Percentiles rank a stretch among this genome's conserved stretches.
Conservation (phyloP, 2,329 filamentous ascomycete genomes). For the Ophiocordyceps robertsii region DNA sequence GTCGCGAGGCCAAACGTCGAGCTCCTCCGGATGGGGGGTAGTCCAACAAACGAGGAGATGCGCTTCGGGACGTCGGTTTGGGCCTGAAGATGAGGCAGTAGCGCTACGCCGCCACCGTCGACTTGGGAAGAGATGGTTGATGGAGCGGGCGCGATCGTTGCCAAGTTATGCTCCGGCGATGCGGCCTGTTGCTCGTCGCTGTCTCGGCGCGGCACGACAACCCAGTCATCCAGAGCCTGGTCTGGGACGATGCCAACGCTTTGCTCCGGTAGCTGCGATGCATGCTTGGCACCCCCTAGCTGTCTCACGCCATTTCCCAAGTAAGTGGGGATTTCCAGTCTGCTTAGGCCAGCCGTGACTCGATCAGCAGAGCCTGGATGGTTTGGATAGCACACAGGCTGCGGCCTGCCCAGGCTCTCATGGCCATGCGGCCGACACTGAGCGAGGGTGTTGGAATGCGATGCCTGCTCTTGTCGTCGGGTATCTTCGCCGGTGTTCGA, state of each 20-base stretch:
- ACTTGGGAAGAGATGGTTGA: not conserved
- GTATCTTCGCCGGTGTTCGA: slow-evolving; percentile 1
- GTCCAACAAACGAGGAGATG: slow-evolving; percentile 37
- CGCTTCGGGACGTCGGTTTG: slow-evolving; percentile 20
- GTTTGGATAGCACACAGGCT: not conserved
- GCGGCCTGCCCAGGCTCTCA: not conserved
- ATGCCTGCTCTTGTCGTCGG: not conserved
- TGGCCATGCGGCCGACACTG: not conserved
- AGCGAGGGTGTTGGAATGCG: not conserved
- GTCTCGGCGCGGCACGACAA: slow-evolving; percentile 13
- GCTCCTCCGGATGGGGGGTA: slow-evolving; percentile 44
- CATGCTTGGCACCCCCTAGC: too few species aligned
- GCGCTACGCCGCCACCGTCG: slow-evolving; percentile 3
- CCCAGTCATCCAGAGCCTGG: slow-evolving; percentile 14
- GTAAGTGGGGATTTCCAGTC: slow-evolving; percentile 4
- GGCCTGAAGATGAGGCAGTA: slow-evolving; percentile 7
- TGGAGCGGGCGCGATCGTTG: too few species aligned
- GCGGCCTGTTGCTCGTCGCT: too few species aligned
- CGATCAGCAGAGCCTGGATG: not conserved
- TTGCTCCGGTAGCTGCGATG: too few species aligned
- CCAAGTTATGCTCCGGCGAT: too few species aligned
- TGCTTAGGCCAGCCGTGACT: slow-evolving; percentile 5
- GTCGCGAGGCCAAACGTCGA: slow-evolving; percentile 38
- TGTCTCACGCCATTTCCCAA: too few species aligned
- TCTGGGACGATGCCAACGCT: not conserved